A percentile compares a stretch with the other conserved stretches of the same genome.
Conservation (phyloP, 2,329 filamentous ascomycete genomes). For the Mycocentrospora acerina region DNA sequence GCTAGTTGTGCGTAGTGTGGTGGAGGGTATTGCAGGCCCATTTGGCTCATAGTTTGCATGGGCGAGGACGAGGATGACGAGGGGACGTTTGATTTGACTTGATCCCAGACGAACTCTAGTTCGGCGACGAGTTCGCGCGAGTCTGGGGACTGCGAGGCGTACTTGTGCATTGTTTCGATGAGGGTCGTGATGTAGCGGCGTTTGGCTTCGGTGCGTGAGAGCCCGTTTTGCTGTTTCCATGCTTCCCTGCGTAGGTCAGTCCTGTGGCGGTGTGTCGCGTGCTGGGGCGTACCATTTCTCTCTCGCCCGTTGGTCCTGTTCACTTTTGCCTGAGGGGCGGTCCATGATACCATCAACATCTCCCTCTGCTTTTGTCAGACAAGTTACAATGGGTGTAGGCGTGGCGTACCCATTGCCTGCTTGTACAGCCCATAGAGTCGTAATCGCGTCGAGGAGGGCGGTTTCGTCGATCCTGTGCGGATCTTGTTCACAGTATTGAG, state of each 20-base stretch:
- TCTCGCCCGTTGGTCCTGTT: slow-evolving; percentile 56
- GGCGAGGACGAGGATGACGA: slow-evolving; percentile 57
- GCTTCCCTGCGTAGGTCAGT: slow-evolving; percentile 65
- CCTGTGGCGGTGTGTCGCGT: slow-evolving; percentile 11
- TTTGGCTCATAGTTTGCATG: slow-evolving; percentile 39
- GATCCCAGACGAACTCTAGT: slow-evolving; percentile 99
- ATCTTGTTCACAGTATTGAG: slow-evolving; percentile 99
- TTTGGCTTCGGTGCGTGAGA: slow-evolving; percentile 90
- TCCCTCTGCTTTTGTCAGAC: slow-evolving; percentile 62
- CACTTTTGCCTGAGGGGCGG: slow-evolving; percentile 61
- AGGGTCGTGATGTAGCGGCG: slow-evolving; percentile 88
- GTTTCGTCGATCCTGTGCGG: slow-evolving; percentile 86
- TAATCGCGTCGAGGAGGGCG: slow-evolving; percentile 80
- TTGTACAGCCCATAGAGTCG: slow-evolving; percentile 98
- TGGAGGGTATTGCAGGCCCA: slow-evolving; percentile 23
- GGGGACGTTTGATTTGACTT: slow-evolving; percentile 81
- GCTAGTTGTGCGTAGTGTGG: slow-evolving; percentile 33
- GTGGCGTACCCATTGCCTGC: slow-evolving; percentile 76
- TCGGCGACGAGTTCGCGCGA: slow-evolving; percentile 86
- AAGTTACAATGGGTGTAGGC: not conserved
- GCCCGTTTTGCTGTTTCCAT: slow-evolving; percentile 83
- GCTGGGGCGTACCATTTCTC: slow-evolving; percentile 64
- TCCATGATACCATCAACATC: slow-evolving; percentile 95
- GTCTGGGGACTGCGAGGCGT: slow-evolving; percentile 82
- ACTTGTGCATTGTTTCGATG: slow-evolving; percentile 95